phyloP scores from a whole-genome alignment of 345 rosid species.

The Boechera retrofracta region DNA sequence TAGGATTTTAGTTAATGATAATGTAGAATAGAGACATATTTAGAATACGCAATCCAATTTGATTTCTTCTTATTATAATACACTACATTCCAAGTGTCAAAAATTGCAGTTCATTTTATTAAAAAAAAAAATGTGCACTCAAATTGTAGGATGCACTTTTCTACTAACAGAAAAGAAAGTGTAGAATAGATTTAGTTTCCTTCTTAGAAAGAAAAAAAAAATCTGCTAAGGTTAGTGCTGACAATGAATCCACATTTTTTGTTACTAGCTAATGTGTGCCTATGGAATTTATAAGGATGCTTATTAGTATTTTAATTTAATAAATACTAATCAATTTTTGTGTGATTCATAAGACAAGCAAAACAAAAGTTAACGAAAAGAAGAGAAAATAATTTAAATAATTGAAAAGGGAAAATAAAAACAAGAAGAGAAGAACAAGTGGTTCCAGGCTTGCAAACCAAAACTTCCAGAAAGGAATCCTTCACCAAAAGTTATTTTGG shows the following conservation, averaged over 20 bases:
- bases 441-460: conserved; percentile 55
- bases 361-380: conserved; percentile 29
- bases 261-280: background rate
- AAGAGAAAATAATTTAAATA: conserved; percentile 11
- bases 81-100: conserved; percentile 18
- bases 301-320: background rate
- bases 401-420: background rate
- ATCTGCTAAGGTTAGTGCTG: conserved; percentile 14
- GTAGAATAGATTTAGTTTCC: background rate
- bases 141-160: conserved; percentile 14
- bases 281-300: background rate
- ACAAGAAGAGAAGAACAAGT: conserved; percentile 43
- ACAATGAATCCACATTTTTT: background rate
- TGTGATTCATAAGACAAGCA: conserved; percentile 34
- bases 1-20: background rate
- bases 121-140: background rate
- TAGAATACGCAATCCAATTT: conserved; percentile 7
- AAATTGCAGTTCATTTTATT: conserved; percentile 5
- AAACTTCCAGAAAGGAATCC: conserved; percentile 53
- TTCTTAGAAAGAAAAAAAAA: background rate
- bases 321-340: background rate
- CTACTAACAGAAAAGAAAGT: conserved; percentile 13
- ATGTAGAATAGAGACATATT: background rate
- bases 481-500: conserved; percentile 49
- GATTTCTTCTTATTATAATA: conserved; percentile 9